Base-by-base conservation (phyloP, 768 basidiomycete species). In the Butyriboletus loyo region DNA sequence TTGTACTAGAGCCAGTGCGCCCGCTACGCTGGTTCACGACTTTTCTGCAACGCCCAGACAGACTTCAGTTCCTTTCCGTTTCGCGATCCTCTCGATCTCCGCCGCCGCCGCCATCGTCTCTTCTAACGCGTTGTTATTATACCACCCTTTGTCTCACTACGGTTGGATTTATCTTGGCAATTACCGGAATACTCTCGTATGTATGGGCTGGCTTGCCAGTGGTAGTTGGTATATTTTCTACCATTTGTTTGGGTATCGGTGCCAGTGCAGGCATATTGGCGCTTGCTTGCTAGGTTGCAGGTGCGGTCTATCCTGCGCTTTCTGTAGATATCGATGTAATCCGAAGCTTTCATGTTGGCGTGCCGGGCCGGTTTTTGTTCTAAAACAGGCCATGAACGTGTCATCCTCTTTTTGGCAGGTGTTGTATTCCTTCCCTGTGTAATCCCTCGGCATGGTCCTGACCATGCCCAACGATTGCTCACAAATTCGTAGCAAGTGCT, bases 201-300 rank as follows among this genome's bases (percentile, higher is more conserved):
- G n/a, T 54, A 37, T 69, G 68, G 68, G 39, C 42, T 41, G 64
- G 58, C 25, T 48, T 69, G 43, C 54, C 56, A 7, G 24, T 34
- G 25, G n/a, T 46, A 1, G 68, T 69, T 31, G 66, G 69, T 35
- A 57, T 71, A 17, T 66, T 62, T 7, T 50, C 68, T 22, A 68
- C 66, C 0, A 34, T 58, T 6, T 70, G 65, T 52, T 46, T 70
- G 19, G 63, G 62, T 7, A 13, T 67, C 11, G 52, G 57, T 19
- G 0, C 61, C 31, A 48, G 60, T 25, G 54, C 56, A 3, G 47
- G 41, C 5, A 9, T 71, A 17, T 69, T 63, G 67, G 68, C 69
- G 19, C 53, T 69, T 25, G 54, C 50, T 15, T 17, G 35, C 22
- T 68, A 67, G 50, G 15, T 28, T 17, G 36, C 5, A n/a, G 32